A percentile compares a stretch with the other conserved stretches of the same genome.
These are phyloP conservation scores for Wickerhamomyces rabaulensis DNA, from an alignment of 805 yeast species.

Conservation along the genomic window DNA sequence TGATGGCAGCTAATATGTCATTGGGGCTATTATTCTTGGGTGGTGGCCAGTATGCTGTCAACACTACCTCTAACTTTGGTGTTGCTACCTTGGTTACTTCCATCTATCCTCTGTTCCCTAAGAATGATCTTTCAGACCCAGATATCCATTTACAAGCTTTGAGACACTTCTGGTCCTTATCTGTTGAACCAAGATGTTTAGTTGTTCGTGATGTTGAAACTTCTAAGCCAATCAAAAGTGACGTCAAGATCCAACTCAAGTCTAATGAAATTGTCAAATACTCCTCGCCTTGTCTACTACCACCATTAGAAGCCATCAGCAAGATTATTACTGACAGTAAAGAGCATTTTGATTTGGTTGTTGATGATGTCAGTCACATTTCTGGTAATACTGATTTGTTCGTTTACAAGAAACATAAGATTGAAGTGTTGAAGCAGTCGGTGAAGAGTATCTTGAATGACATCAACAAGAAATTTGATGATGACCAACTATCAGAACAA, in stretches of 20 bases:
- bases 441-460: conserved; percentile 23
- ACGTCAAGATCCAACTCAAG: conserved; percentile 29
- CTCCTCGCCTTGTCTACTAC: conserved; percentile 65
- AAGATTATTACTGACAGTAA: conserved; percentile 41
- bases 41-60: conserved; percentile 85
- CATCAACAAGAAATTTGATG: conserved; percentile 16
- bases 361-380: conserved; percentile 32
- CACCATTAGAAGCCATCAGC: conserved; percentile 46
- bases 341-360: conserved; percentile 46
- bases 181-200: conserved; percentile 79
- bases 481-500: background rate
- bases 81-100: conserved; percentile 68
- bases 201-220: conserved; percentile 66
- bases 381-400: conserved; percentile 30
- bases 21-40: conserved; percentile 87
- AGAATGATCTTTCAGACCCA: conserved; percentile 31
- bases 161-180: conserved; percentile 85
- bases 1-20: conserved; percentile 73
- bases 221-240: conserved; percentile 46
- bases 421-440: conserved; percentile 29
- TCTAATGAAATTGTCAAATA: conserved; percentile 32
- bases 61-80: conserved; percentile 50
- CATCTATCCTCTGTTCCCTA: conserved; percentile 70
- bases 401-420: conserved; percentile 39
- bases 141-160: conserved; percentile 77